Evolutionary conservation across 306 rosid genomes (phyloP).

Genomic region (Vicia faba): DNA sequence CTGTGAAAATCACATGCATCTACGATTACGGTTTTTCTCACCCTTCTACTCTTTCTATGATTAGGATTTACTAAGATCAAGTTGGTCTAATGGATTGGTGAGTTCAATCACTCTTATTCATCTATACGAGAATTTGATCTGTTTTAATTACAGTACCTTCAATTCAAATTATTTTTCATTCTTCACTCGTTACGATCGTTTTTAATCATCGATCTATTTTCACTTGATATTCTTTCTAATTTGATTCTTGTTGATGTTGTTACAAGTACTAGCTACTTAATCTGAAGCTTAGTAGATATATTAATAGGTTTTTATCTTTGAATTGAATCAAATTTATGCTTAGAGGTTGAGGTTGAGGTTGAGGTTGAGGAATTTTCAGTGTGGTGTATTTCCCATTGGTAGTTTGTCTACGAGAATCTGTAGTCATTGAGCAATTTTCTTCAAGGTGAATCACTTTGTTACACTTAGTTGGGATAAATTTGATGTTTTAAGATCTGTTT

Average conservation of each 20-base stretch:
- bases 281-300: background rate
- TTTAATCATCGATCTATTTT: constrained; percentile 7
- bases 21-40: constrained; percentile 61
- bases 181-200: constrained; percentile 3
- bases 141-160: background rate
- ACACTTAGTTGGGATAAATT: too few relatives aligned
- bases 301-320: constrained; percentile 31
- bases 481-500: too few relatives aligned
- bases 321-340: too few relatives aligned
- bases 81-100: constrained; percentile 90
- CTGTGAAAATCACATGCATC: too few relatives aligned
- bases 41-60: constrained; percentile 43
- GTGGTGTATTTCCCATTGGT: too few relatives aligned
- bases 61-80: constrained; percentile 75
- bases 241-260: background rate
- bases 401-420: too few relatives aligned
- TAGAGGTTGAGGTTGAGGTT: too few relatives aligned
- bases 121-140: constrained; percentile 13
- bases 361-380: too few relatives aligned
- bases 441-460: too few relatives aligned
- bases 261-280: constrained; percentile 13
- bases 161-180: constrained; percentile 15
- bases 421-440: too few relatives aligned
- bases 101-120: constrained; percentile 30
- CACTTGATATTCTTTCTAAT: constrained; percentile 4